Base-by-base conservation (phyloP, 192 early-diverging fungal genomes). In the Umbelopsis sp. region DNA sequence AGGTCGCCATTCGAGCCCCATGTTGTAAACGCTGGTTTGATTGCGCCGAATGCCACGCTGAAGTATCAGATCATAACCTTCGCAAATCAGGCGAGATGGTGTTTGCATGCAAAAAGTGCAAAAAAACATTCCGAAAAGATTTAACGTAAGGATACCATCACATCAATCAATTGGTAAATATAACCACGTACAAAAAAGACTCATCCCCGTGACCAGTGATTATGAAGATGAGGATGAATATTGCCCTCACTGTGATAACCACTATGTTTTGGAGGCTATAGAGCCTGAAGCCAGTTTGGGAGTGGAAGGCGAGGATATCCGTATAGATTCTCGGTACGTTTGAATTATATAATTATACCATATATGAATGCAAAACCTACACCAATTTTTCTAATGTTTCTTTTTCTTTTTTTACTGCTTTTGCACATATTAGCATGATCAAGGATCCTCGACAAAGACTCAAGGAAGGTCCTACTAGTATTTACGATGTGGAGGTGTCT, bases 241-340 rank as follows among this genome's bases (percentile, higher is more conserved):
- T 82, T 99, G 97, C 73, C 97, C 97, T 41, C 90, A 97, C 72
- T 99, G 97, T 83, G 97, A 98, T 76, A 99, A 99, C 86, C 93
- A 98, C 67, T 99, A 91, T 71, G 90, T 99, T 50, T 74, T 99
- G 47, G 95, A 96, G 22, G 97, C 97, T 18, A 90, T 95, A 73
- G 94, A 89, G 0, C 96, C 96, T 3, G 82, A 87, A 47, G 90
- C 94, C 72, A 91, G 83, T 5, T 68, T 99, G 52, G 93, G 92
- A 41, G 89, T 99, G 69, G 97, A 99, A 80, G 95, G 95, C 37
- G 95, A 95, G 25, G 97, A 99, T 75, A 85, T 91, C 20, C 90
- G 97, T 67, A 78, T 93, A 68, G 88, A 91, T 65, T 78, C 78
- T 64, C 85, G 88, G 77, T 86, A 80, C 67, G 51, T 48, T 46